A percentile compares a stretch with the other conserved stretches of the same genome.
Conservation (phyloP, 2,329 filamentous ascomycete species). For the Colletotrichum siamense region DNA sequence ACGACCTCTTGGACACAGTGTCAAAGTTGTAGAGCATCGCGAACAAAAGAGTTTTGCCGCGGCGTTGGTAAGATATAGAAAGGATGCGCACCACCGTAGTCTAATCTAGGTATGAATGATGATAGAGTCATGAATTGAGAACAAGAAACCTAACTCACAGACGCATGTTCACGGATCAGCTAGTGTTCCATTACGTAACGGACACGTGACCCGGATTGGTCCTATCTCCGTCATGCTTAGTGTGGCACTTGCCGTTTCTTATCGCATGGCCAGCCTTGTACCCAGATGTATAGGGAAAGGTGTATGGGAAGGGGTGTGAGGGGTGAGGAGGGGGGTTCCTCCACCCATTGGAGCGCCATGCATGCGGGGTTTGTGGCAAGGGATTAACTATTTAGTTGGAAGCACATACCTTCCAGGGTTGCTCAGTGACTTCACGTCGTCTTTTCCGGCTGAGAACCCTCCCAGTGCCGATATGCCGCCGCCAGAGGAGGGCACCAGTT, state of each 20-base stretch:
- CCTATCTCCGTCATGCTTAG: neutral
- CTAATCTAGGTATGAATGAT: neutral
- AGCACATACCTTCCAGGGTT: neutral
- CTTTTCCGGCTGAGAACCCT: constrained; percentile 4
- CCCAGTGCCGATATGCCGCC: constrained; percentile 32
- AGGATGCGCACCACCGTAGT: neutral
- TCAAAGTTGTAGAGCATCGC: constrained; percentile 30
- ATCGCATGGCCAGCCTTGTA: constrained; percentile 1
- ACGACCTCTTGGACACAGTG: constrained; percentile 46
- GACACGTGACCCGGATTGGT: neutral
- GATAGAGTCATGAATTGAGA: neutral
- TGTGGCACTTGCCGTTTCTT: neutral
- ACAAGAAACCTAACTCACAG: neutral
- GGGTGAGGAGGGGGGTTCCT: neutral
- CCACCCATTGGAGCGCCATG: neutral
- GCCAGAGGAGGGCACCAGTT: constrained; percentile 30
- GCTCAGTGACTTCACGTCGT: constrained; percentile 4
- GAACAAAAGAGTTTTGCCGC: neutral
- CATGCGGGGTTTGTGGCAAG: constrained; percentile 7
- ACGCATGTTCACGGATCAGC: neutral
- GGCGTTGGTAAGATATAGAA: neutral
- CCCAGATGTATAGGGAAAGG: neutral
- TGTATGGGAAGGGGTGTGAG: neutral
- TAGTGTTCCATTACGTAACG: constrained; percentile 2
- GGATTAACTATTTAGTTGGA: constrained; percentile 8